Evolutionary conservation across 2,329 filamentous ascomycete genomes (phyloP), one percentile per base, ranked within the genome.

Genomic region (Coniochaeta sp.): DNA sequence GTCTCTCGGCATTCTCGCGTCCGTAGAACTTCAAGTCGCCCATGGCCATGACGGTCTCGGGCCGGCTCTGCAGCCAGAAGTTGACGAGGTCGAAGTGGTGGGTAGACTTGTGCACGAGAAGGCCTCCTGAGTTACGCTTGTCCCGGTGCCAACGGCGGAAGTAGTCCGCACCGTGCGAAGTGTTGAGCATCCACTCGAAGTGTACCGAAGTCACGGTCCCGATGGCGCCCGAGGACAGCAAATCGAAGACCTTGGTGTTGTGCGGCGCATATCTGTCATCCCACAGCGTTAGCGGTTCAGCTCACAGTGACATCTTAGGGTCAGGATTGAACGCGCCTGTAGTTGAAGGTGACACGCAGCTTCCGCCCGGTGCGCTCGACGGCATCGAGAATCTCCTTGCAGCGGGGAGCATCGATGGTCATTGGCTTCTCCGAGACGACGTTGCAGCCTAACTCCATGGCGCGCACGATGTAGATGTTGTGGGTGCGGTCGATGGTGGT

Each of bases 361-460:
- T 77, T 75, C 14, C 71, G 70, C 2, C 74, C 74, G 0, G 80
- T 83, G 19, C 77, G 72, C 58, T 80, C 75, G 17, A 83, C 82
- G 14, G 81, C 79, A 63, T 77, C 75, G 63, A 85, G 77, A 61
- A 87, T 86, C 57, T 77, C 74, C 7, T 71, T 74, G 69, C 82
- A 85, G 2, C 82, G 77, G 1, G 77, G 74, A 0, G 76, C 80
- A 65, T 87, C 83, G 64, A 86, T 82, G 0, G 84, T 87, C 84
- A 87, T 86, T 5, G 84, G 84, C 69, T 87, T 87, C 66, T 87
- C 84, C 0, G 81, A 86, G n/a, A 87, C 75, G 0, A 85, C 83
- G 62, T 81, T 79, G 65, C 82, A 84, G 17, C 83, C 84, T 1
- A 85, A 71, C 63, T 86, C 82, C 57, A 87, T 72, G 0, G 84